phyloP scores from a whole-genome alignment of 805 yeast genomes.

The Tetrapisispora nanseiensis region DNA sequence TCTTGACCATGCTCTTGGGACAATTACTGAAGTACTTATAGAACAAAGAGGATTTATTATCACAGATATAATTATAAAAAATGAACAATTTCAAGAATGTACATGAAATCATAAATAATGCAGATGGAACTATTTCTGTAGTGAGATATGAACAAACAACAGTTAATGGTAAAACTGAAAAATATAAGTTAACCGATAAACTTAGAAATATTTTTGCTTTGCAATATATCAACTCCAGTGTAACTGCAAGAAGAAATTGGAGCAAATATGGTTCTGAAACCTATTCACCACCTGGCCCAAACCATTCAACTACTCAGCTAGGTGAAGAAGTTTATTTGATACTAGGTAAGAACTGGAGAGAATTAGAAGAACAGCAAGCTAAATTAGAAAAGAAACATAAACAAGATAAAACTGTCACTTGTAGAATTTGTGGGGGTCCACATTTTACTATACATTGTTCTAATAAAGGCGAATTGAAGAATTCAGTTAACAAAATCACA shows the following conservation, averaged over 20 bases:
- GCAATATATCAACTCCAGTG: conserved; percentile 72
- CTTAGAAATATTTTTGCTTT: conserved; percentile 66
- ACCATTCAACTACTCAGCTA: conserved; percentile 73
- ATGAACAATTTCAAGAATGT: background rate
- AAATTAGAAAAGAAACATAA: conserved; percentile 34
- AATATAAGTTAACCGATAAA: conserved; percentile 76
- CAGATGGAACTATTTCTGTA: conserved; percentile 85
- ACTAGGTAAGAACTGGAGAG: conserved; percentile 69
- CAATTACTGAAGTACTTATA: too few species aligned
- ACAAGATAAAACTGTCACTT: conserved; percentile 42
- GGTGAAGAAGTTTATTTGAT: conserved; percentile 75
- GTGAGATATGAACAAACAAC: conserved; percentile 52
- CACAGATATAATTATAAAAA: background rate
- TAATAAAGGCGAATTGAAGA: background rate
- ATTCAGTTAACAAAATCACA: background rate
- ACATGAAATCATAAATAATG: conserved; percentile 56
- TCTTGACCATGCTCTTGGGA: too few species aligned
- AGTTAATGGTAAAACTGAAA: conserved; percentile 56
- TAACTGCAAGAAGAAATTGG: conserved; percentile 85
- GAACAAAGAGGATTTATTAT: too few species aligned
- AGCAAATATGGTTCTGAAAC: conserved; percentile 75
- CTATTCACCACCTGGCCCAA: conserved; percentile 72
- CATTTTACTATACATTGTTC: conserved; percentile 96
- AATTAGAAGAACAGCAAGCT: conserved; percentile 57
- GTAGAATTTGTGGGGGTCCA: conserved; percentile 89